Evolutionary conservation across 805 yeast genomes (phyloP).

Genomic region (Saccharomycopsis javanensis): DNA sequence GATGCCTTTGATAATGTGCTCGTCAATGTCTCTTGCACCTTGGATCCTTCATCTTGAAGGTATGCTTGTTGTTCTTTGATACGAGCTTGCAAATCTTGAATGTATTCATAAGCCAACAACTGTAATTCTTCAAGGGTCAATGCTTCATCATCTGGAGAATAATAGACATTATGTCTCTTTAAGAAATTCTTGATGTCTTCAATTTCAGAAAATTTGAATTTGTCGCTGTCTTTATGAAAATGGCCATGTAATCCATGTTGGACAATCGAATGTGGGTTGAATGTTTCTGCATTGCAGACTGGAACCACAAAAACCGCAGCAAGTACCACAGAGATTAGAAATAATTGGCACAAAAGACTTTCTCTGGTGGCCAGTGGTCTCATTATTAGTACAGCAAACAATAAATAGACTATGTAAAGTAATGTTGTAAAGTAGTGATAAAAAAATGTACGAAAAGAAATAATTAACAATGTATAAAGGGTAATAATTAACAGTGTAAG

Average conservation of each 20-base stretch:
- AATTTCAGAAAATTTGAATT: neutral
- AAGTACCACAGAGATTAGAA: too few relatives aligned
- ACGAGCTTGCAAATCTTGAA: neutral
- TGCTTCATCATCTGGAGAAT: neutral
- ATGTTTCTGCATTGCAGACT: neutral
- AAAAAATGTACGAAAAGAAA: too few relatives aligned
- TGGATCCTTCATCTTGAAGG: too few relatives aligned
- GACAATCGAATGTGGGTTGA: neutral
- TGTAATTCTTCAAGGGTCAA: neutral
- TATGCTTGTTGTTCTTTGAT: neutral
- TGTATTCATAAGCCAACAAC: neutral
- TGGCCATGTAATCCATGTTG: neutral
- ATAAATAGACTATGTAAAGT: too few relatives aligned
- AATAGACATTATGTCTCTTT: neutral
- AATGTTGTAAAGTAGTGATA: too few relatives aligned
- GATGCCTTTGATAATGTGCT: neutral
- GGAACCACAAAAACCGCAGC: too few relatives aligned
- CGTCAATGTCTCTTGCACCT: neutral
- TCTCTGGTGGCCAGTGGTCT: too few relatives aligned
- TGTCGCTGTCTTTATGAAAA: neutral
- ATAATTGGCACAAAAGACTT: too few relatives aligned
- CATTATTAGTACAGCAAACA: too few relatives aligned
- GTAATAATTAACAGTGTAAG: too few relatives aligned
- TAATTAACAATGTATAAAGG: too few relatives aligned
- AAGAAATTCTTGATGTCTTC: neutral